phyloP scores from a whole-genome alignment of 805 yeast species.

The Lachancea sp. region DNA sequence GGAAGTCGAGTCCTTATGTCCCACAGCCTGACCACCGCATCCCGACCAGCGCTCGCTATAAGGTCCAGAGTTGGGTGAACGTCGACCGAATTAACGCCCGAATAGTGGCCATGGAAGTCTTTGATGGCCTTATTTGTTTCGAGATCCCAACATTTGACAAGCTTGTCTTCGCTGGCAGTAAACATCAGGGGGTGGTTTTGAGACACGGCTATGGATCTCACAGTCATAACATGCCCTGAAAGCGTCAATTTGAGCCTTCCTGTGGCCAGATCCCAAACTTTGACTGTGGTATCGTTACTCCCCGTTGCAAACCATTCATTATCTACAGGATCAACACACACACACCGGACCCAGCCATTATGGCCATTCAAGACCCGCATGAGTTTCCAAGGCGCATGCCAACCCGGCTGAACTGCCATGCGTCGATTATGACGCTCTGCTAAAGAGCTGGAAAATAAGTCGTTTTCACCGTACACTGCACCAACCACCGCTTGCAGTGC shows the following conservation, averaged over 20 bases:
- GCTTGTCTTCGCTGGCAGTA: slow-evolving; percentile 88
- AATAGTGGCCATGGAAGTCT: slow-evolving; percentile 89
- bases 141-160: slow-evolving; percentile 93
- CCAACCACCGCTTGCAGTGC: slow-evolving; percentile 5
- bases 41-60: slow-evolving; percentile 86
- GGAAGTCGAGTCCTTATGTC: slow-evolving; percentile 78
- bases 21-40: slow-evolving; percentile 84
- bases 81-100: slow-evolving; percentile 79
- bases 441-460: slow-evolving; percentile 13
- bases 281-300: slow-evolving; percentile 79
- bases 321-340: slow-evolving; percentile 70
- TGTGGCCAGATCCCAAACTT: slow-evolving; percentile 82
- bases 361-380: slow-evolving; percentile 79
- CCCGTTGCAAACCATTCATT: slow-evolving; percentile 93
- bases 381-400: slow-evolving; percentile 68
- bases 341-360: slow-evolving; percentile 84
- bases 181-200: slow-evolving; percentile 79
- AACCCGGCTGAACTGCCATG: slow-evolving; percentile 26
- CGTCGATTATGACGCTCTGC: slow-evolving; percentile 20
- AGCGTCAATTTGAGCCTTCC: slow-evolving; percentile 66
- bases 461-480: slow-evolving; percentile 9
- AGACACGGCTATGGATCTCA: slow-evolving; percentile 69
- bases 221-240: slow-evolving; percentile 88
- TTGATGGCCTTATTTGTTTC: slow-evolving; percentile 76
- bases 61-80: slow-evolving; percentile 79